phyloP scores from a whole-genome alignment of 768 basidiomycete species.

The Pleurotus ostreatus region DNA sequence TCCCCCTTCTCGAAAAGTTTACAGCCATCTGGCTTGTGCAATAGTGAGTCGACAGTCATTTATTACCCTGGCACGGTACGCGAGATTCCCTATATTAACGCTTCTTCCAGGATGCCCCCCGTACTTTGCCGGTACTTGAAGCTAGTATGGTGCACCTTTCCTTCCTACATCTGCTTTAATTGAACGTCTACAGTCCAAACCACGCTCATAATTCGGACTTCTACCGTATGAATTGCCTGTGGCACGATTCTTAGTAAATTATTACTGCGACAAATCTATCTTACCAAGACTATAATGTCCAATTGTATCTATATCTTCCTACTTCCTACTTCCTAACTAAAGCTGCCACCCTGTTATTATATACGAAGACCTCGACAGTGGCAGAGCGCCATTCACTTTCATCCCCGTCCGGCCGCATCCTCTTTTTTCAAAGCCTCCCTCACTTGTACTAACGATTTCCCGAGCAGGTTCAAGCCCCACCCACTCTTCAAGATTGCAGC shows the following conservation, averaged over 20 bases:
- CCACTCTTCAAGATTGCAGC: conserved; percentile 35
- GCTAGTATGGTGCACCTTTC: background rate
- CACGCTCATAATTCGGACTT: background rate
- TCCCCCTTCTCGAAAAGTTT: conserved; percentile 41
- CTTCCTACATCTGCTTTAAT: no score
- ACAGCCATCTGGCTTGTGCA: conserved; percentile 55
- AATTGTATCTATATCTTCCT: no score
- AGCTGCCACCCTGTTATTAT: no score
- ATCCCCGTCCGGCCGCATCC: background rate
- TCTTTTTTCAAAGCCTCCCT: conserved; percentile 30
- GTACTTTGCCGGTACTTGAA: background rate
- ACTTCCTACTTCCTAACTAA: no score
- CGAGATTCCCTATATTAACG: conserved; percentile 12
- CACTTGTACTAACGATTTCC: conserved; percentile 41
- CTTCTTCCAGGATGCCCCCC: conserved; percentile 33
- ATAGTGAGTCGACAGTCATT: conserved; percentile 35
- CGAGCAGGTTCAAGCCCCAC: conserved; percentile 60
- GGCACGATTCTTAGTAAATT: no score
- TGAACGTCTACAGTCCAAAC: background rate
- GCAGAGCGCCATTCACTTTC: no score
- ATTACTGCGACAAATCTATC: no score
- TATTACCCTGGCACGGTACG: background rate
- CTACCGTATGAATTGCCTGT: no score
- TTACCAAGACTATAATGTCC: no score
- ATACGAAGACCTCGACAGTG: no score